Base-by-base conservation (phyloP, 2,329 filamentous ascomycete species). In the Aurifilum marmelostoma region DNA sequence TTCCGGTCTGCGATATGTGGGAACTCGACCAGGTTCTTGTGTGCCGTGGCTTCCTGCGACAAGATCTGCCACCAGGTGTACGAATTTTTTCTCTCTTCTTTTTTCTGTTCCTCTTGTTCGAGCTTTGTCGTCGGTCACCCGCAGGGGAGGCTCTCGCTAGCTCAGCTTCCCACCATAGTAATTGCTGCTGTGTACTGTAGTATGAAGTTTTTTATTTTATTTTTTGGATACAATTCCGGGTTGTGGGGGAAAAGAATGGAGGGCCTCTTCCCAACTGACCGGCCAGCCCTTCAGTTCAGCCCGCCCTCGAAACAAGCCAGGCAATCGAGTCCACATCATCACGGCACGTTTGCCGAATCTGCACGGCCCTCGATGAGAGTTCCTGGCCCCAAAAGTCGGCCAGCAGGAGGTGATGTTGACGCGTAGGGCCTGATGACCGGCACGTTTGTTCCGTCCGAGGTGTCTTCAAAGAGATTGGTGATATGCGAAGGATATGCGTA, bases 1-100 rank as follows among this genome's bases (percentile, higher is more conserved):
- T 73, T 75, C 71, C 70, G 73, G 73, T 74, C 70, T 73, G 67
- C 69, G 71, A 72, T 71, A 68, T 70, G 73, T 72, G 71, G n/a
- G 72, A 72, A 71, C 67, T 70, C 72, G 65, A 68, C 66, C 63
- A 60, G 43, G 52, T 39, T 14, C n/a, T n/a, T 34, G 47, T 4
- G 59, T 37, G 59, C 71, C 70, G 73, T 74, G 73, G n/a, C 74
- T 72, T 71, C 70, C 75, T 75, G 64, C 65, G 67, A 69, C 69
- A 56, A 56, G 50, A 54, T 61, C 58, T 62, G 52, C 64, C 58
- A 39, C 64, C 34, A 65, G 18, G 50, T 41, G 18, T 39, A 39
- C 47, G 5, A 7, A 27, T 6, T 54, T 27, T 29, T 29, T 54
- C 6, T 18, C 18, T 14, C 1, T 27, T 5, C 21, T 56, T 6